A percentile compares a stretch with the other conserved stretches of the same genome.
These are phyloP conservation scores for Kwoniella sp. DNA, from an alignment of 768 basidiomycete species.

Conservation along the genomic window DNA sequence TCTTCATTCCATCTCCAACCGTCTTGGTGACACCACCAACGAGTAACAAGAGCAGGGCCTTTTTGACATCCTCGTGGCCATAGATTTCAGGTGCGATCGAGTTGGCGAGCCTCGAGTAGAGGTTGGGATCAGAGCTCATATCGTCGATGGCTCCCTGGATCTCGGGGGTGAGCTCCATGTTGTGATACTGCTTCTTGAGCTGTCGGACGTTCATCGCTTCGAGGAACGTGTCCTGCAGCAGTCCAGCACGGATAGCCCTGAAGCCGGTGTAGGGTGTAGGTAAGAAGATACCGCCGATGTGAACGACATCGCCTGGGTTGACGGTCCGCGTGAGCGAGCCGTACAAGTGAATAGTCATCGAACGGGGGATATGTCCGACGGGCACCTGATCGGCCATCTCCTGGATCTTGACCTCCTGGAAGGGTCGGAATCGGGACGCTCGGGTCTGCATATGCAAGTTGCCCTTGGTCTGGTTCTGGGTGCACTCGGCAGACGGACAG, in stretches of 20 bases:
- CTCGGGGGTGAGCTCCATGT: slow-evolving; percentile 86
- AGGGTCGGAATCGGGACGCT: slow-evolving; percentile 92
- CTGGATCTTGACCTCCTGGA: slow-evolving; percentile 98
- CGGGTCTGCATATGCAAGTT: slow-evolving; percentile 97
- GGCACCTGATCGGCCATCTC: slow-evolving; percentile 99
- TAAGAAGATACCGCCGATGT: slow-evolving; percentile 93
- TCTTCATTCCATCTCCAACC: slow-evolving; percentile 97
- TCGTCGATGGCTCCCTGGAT: slow-evolving; percentile 66
- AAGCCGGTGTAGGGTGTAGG: slow-evolving; percentile 97
- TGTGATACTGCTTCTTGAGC: slow-evolving; percentile 93
- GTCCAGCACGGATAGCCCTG: slow-evolving; percentile 91
- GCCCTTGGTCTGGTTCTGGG: slow-evolving; percentile 78
- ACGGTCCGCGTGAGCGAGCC: slow-evolving; percentile 82
- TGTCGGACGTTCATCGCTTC: slow-evolving; percentile 87
- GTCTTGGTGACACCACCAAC: slow-evolving; percentile 95
- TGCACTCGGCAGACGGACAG: slow-evolving; percentile 82
- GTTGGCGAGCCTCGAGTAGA: slow-evolving; percentile 81
- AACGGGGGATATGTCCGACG: slow-evolving; percentile 96
- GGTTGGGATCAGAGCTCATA: slow-evolving; percentile 66
- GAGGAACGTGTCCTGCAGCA: slow-evolving; percentile 94
- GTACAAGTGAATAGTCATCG: slow-evolving; percentile 93
- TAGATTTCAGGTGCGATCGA: slow-evolving; percentile 99
- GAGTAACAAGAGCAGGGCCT: slow-evolving; percentile 81
- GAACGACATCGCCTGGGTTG: slow-evolving; percentile 93
- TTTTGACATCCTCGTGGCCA: slow-evolving; percentile 95